Evolutionary conservation across 108 stramenopile species (phyloP), one percentile per base, ranked within the genome.

Genomic region (Discostella pseudostelligera): DNA sequence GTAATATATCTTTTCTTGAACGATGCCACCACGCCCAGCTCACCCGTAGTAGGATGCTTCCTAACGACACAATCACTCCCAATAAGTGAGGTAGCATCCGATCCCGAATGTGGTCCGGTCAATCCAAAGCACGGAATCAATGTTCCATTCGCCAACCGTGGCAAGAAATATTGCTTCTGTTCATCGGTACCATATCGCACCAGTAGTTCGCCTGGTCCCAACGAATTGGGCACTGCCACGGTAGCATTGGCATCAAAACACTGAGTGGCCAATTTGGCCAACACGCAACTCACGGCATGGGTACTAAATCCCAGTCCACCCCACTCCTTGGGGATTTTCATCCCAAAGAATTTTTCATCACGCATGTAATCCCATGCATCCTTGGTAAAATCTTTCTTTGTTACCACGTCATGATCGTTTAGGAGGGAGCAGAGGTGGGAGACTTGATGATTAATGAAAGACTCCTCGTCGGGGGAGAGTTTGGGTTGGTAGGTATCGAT

Each of bases 1-100:
- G 97, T 98, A 76, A 98, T 98, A 88, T 98, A 98, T 61, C 97
- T 77, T 85, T 98, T 98, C 79, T 98, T 95, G 89, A 98, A 98
- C 49, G 84, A 86, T 7, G 96, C 95, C 14, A 87, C 80, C 13
- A 98, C 95, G 28, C 97, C 97, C 44, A 98, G 59, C 57, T 92
- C 93, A 10, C 97, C 97, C 59, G 96, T 85, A 44, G 78, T 67
- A 0, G 66, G 74, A 60, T 75, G 74, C 63, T 90, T 84, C 84
- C 86, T 81, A 35, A 96, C 94, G 14, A 88, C 84, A 60, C 95
- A 94, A 69, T 87, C 80, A 74, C 89, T 94, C 57, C 84, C 88
- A 78, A 95, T 96, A 56, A 98, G 81, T 50, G 84, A 84, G n/a
- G 97, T 97, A 36, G 97, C 97, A 79, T 98, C 97, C 63, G 88